Percentiles rank a stretch among this genome's conserved stretches.
These are phyloP conservation scores for Mortierella antarctica DNA, from an alignment of 192 early-diverging fungal species.

Conservation along the genomic window DNA sequence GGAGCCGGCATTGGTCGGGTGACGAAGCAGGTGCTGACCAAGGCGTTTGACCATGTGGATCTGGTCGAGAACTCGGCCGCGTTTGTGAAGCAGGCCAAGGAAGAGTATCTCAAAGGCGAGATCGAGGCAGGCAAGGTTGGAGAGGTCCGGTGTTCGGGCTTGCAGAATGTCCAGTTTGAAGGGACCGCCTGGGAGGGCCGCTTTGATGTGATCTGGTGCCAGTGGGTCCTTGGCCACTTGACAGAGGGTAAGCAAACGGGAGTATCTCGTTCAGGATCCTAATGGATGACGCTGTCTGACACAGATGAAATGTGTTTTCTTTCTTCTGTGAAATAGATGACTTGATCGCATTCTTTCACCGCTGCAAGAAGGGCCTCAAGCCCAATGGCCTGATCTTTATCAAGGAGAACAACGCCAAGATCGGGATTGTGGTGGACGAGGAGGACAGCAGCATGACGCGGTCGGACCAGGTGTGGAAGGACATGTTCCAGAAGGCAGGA, in stretches of 20 bases:
- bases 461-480: slow-evolving; percentile 68
- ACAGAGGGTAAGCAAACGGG: slow-evolving; percentile 74
- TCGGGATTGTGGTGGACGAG: slow-evolving; percentile 77
- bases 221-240: slow-evolving; percentile 96
- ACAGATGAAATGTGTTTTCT: not conserved
- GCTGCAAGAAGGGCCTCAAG: slow-evolving; percentile 77
- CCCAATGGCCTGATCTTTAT: slow-evolving; percentile 87
- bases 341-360: slow-evolving; percentile 82
- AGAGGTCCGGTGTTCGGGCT: slow-evolving; percentile 75
- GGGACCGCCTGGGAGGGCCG: slow-evolving; percentile 73
- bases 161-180: slow-evolving; percentile 71
- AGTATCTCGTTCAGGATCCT: not conserved
- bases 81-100: slow-evolving; percentile 82
- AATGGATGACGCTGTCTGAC: not conserved
- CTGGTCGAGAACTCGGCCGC: slow-evolving; percentile 86
- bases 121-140: slow-evolving; percentile 66
- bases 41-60: slow-evolving; percentile 87
- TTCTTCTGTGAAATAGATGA: slow-evolving; percentile 64
- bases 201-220: slow-evolving; percentile 98
- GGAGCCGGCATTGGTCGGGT: slow-evolving; percentile 97
- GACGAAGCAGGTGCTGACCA: slow-evolving; percentile 83
- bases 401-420: slow-evolving; percentile 88
- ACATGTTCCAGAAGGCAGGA: slow-evolving; percentile 71
- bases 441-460: slow-evolving; percentile 87
- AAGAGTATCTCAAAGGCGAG: slow-evolving; percentile 69